These are phyloP conservation scores for Globisporangium carolinianum DNA, from an alignment of 352 stramenopile species.

Conservation along the genomic window DNA sequence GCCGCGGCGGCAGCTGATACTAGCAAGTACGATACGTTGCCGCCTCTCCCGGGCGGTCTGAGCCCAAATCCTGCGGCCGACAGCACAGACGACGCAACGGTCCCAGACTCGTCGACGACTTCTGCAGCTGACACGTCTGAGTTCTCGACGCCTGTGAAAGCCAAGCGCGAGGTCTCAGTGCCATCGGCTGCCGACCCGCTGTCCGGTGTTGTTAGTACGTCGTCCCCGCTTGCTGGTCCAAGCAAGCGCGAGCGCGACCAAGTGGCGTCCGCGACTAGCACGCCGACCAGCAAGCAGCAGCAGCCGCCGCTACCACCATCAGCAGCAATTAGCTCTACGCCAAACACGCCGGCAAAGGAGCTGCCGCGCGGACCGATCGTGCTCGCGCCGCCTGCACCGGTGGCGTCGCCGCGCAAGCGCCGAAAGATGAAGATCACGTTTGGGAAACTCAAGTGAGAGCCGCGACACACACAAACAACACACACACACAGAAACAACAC, in stretches of 20 bases:
- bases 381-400: conserved; percentile 25
- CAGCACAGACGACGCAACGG: conserved; percentile 7
- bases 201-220: conserved; percentile 2
- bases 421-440: conserved; percentile 92
- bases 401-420: conserved; percentile 77
- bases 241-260: conserved; percentile 39
- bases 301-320: neutral
- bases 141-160: conserved; percentile 8
- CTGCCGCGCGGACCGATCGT: conserved; percentile 16
- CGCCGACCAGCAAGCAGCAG: conserved; percentile 18
- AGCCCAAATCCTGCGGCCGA: conserved; percentile 45
- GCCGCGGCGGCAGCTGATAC: neutral
- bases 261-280: conserved; percentile 14
- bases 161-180: neutral
- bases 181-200: neutral
- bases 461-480: conserved; percentile 9
- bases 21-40: neutral
- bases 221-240: conserved; percentile 19
- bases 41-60: conserved; percentile 5
- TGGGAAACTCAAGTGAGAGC: conserved; percentile 79
- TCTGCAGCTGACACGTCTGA: conserved; percentile 26
- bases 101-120: conserved; percentile 15
- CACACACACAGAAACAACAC: conserved; percentile 5
- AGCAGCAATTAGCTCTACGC: neutral
- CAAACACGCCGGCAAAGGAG: conserved; percentile 19